Evolutionary conservation across 352 stramenopile species (phyloP).

Genomic region (Globisporangium cylindrosporum): DNA sequence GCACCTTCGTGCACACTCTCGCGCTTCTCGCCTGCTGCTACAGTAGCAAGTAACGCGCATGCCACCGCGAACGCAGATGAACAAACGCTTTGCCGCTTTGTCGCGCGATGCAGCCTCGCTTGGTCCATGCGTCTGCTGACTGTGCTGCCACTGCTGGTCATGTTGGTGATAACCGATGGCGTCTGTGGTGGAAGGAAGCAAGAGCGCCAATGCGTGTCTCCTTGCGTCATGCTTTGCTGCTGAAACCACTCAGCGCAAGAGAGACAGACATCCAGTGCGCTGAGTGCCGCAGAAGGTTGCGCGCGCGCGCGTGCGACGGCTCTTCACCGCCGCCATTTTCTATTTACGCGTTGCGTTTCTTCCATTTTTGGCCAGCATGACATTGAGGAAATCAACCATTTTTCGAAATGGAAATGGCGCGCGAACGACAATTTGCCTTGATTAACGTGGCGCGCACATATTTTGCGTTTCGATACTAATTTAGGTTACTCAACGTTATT

Average conservation of each 20-base stretch:
- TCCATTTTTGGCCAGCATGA: not conserved
- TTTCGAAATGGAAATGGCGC: not conserved
- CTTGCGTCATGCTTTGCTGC: slow-evolving; percentile 1
- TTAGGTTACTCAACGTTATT: not conserved
- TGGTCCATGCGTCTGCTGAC: not conserved
- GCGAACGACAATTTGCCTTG: not conserved
- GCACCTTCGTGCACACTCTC: not conserved
- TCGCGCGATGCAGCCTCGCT: not conserved
- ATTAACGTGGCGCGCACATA: not conserved
- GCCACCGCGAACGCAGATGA: not conserved
- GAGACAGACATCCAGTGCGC: not conserved
- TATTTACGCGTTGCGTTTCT: not conserved
- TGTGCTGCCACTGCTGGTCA: not conserved
- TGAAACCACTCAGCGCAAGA: not conserved
- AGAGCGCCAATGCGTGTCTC: slow-evolving; percentile 3
- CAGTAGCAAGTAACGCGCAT: not conserved
- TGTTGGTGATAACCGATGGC: not conserved
- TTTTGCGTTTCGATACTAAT: not conserved
- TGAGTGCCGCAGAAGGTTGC: not conserved
- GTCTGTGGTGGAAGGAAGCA: not conserved
- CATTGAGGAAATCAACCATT: not conserved
- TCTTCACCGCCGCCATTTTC: not conserved
- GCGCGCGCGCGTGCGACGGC: not conserved
- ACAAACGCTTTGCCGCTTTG: not conserved
- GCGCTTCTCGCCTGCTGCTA: not conserved